Conservation (phyloP, 805 yeast species). For the Ogataea paradorogensis region DNA sequence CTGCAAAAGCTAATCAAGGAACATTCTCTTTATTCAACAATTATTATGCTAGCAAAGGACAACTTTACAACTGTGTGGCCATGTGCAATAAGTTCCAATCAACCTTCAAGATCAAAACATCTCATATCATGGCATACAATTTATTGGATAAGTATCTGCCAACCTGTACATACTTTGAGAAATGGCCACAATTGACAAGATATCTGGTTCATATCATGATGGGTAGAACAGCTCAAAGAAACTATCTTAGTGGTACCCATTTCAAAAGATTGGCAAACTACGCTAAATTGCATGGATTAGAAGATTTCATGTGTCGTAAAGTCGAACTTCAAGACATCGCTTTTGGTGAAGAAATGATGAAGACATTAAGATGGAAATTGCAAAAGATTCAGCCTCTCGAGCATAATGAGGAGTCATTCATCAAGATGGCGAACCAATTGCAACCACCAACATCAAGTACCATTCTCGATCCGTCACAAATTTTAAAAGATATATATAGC, state of each 20-base stretch:
- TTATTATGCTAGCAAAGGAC: conserved; percentile 20
- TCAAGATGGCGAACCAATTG: conserved; percentile 17
- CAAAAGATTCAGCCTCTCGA: conserved; percentile 12
- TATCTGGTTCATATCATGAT: conserved; percentile 13
- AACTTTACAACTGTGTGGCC: conserved; percentile 27
- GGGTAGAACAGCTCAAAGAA: conserved; percentile 7
- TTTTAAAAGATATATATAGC: conserved; percentile 9
- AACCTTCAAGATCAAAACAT: conserved; percentile 11
- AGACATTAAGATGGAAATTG: conserved; percentile 21
- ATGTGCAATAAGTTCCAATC: conserved; percentile 20
- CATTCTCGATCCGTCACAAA: conserved; percentile 16
- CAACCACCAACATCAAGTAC: conserved; percentile 1
- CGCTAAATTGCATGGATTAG: conserved; percentile 23
- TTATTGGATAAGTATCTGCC: conserved; percentile 20
- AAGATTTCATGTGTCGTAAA: conserved; percentile 17
- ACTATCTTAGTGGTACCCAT: conserved; percentile 10
- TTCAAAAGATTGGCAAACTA: conserved; percentile 20
- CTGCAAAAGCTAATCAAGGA: conserved; percentile 16
- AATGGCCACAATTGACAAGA: conserved; percentile 25
- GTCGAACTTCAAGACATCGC: conserved; percentile 12
- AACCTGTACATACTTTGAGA: conserved; percentile 23
- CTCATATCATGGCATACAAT: conserved; percentile 17
- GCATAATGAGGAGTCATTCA: conserved; percentile 16
- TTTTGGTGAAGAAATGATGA: conserved; percentile 14
- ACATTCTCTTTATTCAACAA: conserved; percentile 20